phyloP scores from a whole-genome alignment of 2,329 filamentous ascomycete genomes.

The Colletotrichum coccodes region DNA sequence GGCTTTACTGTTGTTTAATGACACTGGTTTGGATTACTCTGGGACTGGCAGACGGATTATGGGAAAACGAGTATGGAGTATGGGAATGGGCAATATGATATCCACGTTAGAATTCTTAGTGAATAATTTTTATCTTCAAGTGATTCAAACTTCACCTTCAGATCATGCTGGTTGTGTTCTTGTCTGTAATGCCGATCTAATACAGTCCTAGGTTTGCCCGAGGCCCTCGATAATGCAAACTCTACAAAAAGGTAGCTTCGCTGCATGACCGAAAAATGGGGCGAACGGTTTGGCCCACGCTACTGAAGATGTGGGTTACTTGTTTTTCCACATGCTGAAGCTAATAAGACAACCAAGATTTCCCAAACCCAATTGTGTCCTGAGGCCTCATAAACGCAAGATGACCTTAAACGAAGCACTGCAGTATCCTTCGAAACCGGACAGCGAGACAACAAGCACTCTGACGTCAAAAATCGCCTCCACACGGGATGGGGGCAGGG shows the following conservation, averaged over 20 bases:
- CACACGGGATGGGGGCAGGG: not conserved
- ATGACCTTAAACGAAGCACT: not conserved
- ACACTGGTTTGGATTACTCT: not conserved
- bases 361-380: not conserved
- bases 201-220: not conserved
- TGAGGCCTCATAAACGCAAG: too few species aligned
- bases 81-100: conserved; percentile 22
- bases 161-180: too few species aligned
- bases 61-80: conserved; percentile 15
- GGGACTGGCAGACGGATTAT: not conserved
- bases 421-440: not conserved
- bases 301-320: not conserved
- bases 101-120: conserved; percentile 13
- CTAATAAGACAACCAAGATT: not conserved
- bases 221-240: not conserved
- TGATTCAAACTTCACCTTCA: not conserved
- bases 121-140: not conserved
- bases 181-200: not conserved
- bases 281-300: not conserved
- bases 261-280: not conserved
- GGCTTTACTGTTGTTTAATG: not conserved
- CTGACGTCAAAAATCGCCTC: not conserved
- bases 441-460: not conserved
- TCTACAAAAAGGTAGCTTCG: not conserved
- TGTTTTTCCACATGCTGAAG: not conserved